phyloP scores from a whole-genome alignment of 2,329 filamentous ascomycete species.

The Rutstroemia sp. region DNA sequence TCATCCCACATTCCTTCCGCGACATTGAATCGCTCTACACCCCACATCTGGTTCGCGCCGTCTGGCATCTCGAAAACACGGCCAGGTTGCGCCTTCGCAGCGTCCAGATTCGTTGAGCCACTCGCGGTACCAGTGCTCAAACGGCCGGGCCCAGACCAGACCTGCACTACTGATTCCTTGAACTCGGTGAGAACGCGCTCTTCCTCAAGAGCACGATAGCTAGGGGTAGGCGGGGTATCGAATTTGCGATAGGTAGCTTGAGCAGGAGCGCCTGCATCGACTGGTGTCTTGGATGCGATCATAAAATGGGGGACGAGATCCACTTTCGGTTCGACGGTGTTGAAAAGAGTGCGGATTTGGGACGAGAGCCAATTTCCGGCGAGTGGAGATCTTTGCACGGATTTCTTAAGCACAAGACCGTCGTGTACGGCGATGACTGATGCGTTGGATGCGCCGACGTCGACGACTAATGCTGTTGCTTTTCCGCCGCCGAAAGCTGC shows the following conservation, averaged over 20 bases:
- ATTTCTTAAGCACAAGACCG: conserved; percentile 87
- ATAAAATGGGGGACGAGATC: conserved; percentile 79
- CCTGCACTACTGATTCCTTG: conserved; percentile 94
- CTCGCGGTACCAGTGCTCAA: conserved; percentile 42
- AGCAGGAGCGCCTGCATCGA: conserved; percentile 76
- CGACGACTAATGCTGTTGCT: conserved; percentile 84
- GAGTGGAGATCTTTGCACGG: conserved; percentile 75
- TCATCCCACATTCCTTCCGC: conserved; percentile 90
- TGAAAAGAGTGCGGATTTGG: conserved; percentile 78
- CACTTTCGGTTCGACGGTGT: conserved; percentile 59
- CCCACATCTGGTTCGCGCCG: conserved; percentile 93
- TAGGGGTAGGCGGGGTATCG: conserved; percentile 50
- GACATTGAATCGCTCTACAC: conserved; percentile 76
- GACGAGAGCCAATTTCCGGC: conserved; percentile 86
- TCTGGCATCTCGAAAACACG: conserved; percentile 96
- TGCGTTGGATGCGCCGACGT: conserved; percentile 82
- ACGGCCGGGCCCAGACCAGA: conserved; percentile 76
- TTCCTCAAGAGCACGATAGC: conserved; percentile 79
- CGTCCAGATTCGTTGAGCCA: conserved; percentile 64
- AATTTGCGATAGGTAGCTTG: conserved; percentile 71
- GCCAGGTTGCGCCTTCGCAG: conserved; percentile 63
- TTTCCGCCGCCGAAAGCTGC: conserved; percentile 90
- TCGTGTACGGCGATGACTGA: conserved; percentile 90
- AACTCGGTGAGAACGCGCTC: conserved; percentile 91
- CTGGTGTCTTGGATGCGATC: conserved; percentile 77